Conservation (phyloP, 805 yeast genomes). For the Cyberlindnera galapagoensis region DNA sequence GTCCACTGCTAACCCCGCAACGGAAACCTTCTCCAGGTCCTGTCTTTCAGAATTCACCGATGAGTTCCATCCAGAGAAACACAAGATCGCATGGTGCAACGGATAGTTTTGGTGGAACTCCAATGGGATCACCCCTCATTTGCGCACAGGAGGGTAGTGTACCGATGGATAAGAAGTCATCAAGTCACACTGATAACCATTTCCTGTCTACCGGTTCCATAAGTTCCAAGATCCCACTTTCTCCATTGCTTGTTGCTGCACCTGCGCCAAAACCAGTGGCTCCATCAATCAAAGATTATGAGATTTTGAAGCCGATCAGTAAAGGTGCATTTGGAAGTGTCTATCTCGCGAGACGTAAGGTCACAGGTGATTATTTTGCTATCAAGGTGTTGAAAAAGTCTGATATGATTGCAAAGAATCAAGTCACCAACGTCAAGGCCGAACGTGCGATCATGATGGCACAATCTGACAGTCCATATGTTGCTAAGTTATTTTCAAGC, state of each 20-base stretch:
- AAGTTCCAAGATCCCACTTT: slow-evolving; percentile 55
- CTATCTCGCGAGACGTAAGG: slow-evolving; percentile 70
- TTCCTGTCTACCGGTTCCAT: slow-evolving; percentile 20
- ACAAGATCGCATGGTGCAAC: slow-evolving; percentile 16
- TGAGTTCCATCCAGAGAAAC: slow-evolving; percentile 59
- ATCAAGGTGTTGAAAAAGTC: slow-evolving; percentile 86
- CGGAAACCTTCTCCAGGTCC: slow-evolving; percentile 22
- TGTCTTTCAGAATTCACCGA: slow-evolving; percentile 35
- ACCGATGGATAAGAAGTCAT: slow-evolving; percentile 24
- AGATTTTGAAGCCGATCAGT: slow-evolving; percentile 85
- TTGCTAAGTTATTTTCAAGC: slow-evolving; percentile 80
- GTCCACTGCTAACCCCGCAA: slow-evolving; percentile 26
- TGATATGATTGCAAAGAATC: slow-evolving; percentile 97
- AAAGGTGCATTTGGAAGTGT: slow-evolving; percentile 98
- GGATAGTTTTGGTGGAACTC: slow-evolving; percentile 31
- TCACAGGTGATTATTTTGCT: slow-evolving; percentile 94
- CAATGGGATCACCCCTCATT: slow-evolving; percentile 53
- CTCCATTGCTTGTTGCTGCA: slow-evolving; percentile 71
- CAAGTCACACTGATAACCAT: slow-evolving; percentile 20
- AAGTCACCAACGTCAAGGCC: slow-evolving; percentile 87
- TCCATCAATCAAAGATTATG: slow-evolving; percentile 84
- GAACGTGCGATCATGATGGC: slow-evolving; percentile 98
- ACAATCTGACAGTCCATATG: slow-evolving; percentile 88
- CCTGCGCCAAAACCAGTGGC: slow-evolving; percentile 44
- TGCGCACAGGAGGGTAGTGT: slow-evolving; percentile 37